Base-by-base conservation (phyloP, 1,284 basidiomycete genomes). In the Entoloma clypeatum region DNA sequence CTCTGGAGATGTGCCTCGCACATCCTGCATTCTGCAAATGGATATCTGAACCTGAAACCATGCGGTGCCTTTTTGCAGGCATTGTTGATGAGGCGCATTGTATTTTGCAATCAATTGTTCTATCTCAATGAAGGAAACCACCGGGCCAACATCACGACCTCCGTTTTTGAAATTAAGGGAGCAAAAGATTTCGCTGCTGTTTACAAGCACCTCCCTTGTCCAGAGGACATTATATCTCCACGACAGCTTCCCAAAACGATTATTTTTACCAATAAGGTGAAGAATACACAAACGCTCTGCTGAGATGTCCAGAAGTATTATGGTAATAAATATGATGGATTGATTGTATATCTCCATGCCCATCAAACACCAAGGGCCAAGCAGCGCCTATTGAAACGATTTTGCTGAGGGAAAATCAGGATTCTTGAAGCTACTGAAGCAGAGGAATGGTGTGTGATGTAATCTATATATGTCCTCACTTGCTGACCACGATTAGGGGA, bases 21-120 rank as follows among this genome's bases (percentile, higher is more conserved):
- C 56, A 66, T 39, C 29, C 32, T 7, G 43, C 29, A 13, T 65
- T 67, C 43, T 56, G 53, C 1, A 38, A 44, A 5, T 27, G 55
- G 2, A 39, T 67, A 2, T 45, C 42, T 3, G 39, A 34, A 9
- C 43, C 52, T 0, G 38, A 34, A 2, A 60, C 62, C 33, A 36
- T 53, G 4, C 43, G 54, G 5, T 21, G 47, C 11, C 48, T 65
- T 19, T 14, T 39, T 2, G 53, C 57, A 7, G 33, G 64, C 9
- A 47, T 66, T 14, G 36, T 69, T 18, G 66, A 71, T 41, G 60
- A 71, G 44, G 53, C 55, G 0, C 58, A 62, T 24, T 62, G 58
- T 28, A 59, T 61, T 11, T 45, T 49, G 1, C 54, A 60, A 43
- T 59, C 56, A 50, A 57, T 56, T 25, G 54, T 59, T 55, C 30